These are phyloP conservation scores for Phialocephala sp. DNA, from an alignment of 2,329 filamentous ascomycete genomes.

Conservation along the genomic window DNA sequence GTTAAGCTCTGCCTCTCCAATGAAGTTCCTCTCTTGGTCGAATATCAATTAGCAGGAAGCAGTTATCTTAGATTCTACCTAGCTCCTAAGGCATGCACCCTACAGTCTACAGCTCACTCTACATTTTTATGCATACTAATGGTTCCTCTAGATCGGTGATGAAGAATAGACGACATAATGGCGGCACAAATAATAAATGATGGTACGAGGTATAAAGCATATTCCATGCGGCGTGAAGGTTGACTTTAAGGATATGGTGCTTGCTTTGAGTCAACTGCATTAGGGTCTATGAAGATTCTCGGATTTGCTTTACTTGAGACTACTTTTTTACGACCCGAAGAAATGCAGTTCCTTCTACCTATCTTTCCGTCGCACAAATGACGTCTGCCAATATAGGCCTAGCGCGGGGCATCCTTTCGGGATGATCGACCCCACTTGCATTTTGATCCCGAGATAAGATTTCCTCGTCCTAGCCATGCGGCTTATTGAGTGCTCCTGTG, in stretches of 20 bases:
- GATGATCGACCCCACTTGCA: slow-evolving; percentile 23
- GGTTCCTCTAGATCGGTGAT: slow-evolving; percentile 66
- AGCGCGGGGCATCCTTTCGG: slow-evolving; percentile 35
- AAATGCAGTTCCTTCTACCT: slow-evolving; percentile 22
- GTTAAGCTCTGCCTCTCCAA: slow-evolving; percentile 95
- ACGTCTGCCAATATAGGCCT: slow-evolving; percentile 20
- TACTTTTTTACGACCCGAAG: slow-evolving; percentile 26
- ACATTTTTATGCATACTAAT: slow-evolving; percentile 27
- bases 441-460: slow-evolving; percentile 27
- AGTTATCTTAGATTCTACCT: slow-evolving; percentile 97
- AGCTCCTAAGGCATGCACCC: slow-evolving; percentile 80
- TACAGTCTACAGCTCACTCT: not conserved
- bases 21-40: slow-evolving; percentile 94
- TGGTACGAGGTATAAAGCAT: slow-evolving; percentile 38
- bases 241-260: slow-evolving; percentile 42
- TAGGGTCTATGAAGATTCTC: slow-evolving; percentile 11
- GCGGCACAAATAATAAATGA: slow-evolving; percentile 36
- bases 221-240: slow-evolving; percentile 40
- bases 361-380: slow-evolving; percentile 16
- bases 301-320: slow-evolving; percentile 19
- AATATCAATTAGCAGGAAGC: slow-evolving; percentile 81
- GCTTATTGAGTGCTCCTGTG: slow-evolving; percentile 11
- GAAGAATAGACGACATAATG: slow-evolving; percentile 55
- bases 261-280: slow-evolving; percentile 19
- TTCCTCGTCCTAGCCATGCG: slow-evolving; percentile 15